A percentile compares a stretch with the other conserved stretches of the same genome.
phyloP scores from a whole-genome alignment of 305 asterid genomes.

The Coffea humblotiana region DNA sequence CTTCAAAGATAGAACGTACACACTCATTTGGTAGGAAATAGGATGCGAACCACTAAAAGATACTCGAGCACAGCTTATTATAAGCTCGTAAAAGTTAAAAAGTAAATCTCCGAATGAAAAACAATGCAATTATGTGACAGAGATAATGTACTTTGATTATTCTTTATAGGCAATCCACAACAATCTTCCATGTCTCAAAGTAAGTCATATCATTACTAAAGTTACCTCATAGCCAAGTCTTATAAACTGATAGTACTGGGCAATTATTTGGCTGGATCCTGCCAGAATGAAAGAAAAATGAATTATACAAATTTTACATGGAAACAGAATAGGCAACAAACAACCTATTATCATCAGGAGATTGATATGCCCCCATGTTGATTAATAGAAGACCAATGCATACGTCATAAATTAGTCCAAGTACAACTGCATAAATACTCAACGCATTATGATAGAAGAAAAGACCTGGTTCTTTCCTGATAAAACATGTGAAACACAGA shows the following conservation, averaged over 20 bases:
- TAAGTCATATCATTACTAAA: background rate
- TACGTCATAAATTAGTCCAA: background rate
- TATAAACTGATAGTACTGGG: constrained; percentile 27
- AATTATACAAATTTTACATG: background rate
- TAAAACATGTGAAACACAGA: background rate
- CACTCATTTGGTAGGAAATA: background rate
- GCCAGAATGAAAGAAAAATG: background rate
- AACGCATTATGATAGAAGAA: background rate
- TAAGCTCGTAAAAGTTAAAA: background rate
- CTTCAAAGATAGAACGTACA: background rate
- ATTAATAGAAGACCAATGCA: background rate
- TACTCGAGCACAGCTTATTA: background rate
- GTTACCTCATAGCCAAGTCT: constrained; percentile 32
- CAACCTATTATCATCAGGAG: too few relatives aligned
- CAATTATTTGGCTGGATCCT: constrained; percentile 28
- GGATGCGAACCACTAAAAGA: background rate
- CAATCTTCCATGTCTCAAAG: background rate
- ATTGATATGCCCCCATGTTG: background rate
- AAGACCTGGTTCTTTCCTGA: background rate
- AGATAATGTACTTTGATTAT: background rate
- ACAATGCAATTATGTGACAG: background rate
- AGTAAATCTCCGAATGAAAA: background rate
- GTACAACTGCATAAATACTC: background rate
- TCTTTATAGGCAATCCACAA: background rate
- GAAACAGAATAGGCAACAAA: background rate